These are phyloP conservation scores for Sporothrix dimorphospora DNA, from an alignment of 2,329 filamentous ascomycete genomes.

Conservation along the genomic window DNA sequence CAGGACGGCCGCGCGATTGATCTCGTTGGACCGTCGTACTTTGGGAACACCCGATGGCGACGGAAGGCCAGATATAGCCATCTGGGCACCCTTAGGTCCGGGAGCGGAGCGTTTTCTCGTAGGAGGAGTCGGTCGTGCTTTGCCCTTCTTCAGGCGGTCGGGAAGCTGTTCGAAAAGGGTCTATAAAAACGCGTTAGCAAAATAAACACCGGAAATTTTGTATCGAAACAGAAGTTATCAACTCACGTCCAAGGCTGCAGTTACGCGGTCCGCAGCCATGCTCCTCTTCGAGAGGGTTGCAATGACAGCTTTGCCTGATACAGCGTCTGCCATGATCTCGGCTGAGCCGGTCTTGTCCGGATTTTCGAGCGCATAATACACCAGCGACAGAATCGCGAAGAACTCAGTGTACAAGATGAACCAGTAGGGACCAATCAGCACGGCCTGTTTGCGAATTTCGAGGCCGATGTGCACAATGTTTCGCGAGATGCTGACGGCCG, in stretches of 20 bases:
- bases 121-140: constrained; percentile 42
- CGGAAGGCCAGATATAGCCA: constrained; percentile 38
- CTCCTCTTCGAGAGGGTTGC: constrained; percentile 79
- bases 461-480: constrained; percentile 81
- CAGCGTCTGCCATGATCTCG: constrained; percentile 83
- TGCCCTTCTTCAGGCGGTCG: constrained; percentile 64
- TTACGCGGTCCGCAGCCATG: constrained; percentile 86
- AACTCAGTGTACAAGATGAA: constrained; percentile 85
- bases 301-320: constrained; percentile 81
- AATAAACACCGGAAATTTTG: neutral
- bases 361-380: constrained; percentile 82
- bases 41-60: constrained; percentile 37
- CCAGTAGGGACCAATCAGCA: constrained; percentile 80
- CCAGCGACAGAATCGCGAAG: constrained; percentile 76
- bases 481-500: constrained; percentile 63
- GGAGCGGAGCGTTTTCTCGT: constrained; percentile 63
- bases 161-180: constrained; percentile 83
- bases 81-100: constrained; percentile 42
- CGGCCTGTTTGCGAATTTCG: constrained; percentile 47
- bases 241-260: constrained; percentile 73
- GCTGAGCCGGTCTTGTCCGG: constrained; percentile 72
- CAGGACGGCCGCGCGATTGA: constrained; percentile 31
- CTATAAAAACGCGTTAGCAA: constrained; percentile 46
- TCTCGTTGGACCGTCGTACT: constrained; percentile 38
- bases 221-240: neutral